A percentile compares a stretch with the other conserved stretches of the same genome.
phyloP scores from a whole-genome alignment of 768 basidiomycete species.

The Inosperma sp. region DNA sequence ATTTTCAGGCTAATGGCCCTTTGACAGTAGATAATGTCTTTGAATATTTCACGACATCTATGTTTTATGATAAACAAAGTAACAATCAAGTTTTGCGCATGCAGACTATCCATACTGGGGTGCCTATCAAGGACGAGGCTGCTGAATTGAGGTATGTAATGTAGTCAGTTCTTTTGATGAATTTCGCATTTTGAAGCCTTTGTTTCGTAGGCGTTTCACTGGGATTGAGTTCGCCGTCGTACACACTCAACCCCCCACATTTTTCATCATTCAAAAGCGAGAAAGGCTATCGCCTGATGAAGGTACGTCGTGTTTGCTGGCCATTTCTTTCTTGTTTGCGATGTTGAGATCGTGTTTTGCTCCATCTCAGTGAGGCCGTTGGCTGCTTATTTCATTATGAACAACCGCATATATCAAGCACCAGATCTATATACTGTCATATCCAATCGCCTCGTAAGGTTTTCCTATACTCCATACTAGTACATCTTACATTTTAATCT shows the following conservation, averaged over 20 bases:
- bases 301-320: slow-evolving; percentile 44
- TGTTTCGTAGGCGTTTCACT: slow-evolving; percentile 62
- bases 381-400: slow-evolving; percentile 82
- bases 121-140: slow-evolving; percentile 70
- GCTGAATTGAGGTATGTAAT: slow-evolving; percentile 74
- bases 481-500: slow-evolving; percentile 1
- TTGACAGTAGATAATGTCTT: slow-evolving; percentile 75
- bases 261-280: slow-evolving; percentile 89
- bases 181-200: background rate
- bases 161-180: background rate
- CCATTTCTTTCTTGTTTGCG: background rate
- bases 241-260: slow-evolving; percentile 69
- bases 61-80: slow-evolving; percentile 94
- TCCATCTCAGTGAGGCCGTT: slow-evolving; percentile 58
- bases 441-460: slow-evolving; percentile 73
- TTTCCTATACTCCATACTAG: slow-evolving; percentile 3
- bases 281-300: slow-evolving; percentile 79
- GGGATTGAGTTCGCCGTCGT: slow-evolving; percentile 86
- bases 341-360: slow-evolving; percentile 9
- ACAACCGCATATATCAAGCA: slow-evolving; percentile 85
- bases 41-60: slow-evolving; percentile 85
- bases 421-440: slow-evolving; percentile 81
- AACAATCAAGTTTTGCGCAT: slow-evolving; percentile 90
- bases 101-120: slow-evolving; percentile 88
- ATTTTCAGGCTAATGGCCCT: slow-evolving; percentile 63